Conservation (phyloP, 257 asterid species). For the Solanum appendiculatum region DNA sequence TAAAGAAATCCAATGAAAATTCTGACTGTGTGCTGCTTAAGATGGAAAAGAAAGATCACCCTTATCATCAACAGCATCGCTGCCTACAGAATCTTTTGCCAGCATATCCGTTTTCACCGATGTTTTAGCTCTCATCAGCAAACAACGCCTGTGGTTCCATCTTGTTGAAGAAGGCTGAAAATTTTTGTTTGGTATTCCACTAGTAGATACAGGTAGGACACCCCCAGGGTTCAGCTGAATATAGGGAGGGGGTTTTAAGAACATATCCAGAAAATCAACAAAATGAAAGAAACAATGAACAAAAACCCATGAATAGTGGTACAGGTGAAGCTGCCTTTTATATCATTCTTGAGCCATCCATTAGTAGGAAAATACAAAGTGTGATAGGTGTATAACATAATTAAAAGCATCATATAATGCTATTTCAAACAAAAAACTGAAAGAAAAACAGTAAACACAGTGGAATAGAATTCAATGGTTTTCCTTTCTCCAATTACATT, state of each 20-base stretch:
- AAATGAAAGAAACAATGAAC: not conserved
- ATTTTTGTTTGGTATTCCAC: conserved; percentile 12
- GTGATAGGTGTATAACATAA: not conserved
- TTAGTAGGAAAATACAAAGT: not conserved
- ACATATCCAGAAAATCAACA: not conserved
- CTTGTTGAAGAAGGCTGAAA: conserved; percentile 3
- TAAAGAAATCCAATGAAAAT: not conserved
- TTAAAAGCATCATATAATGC: not conserved
- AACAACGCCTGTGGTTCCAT: conserved; percentile 8
- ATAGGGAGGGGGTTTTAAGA: not conserved
- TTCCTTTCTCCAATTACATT: not conserved
- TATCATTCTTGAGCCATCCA: not conserved
- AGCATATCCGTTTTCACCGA: conserved; percentile 39
- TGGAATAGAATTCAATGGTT: not conserved
- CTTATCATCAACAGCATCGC: conserved; percentile 18
- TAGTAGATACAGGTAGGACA: conserved; percentile 11
- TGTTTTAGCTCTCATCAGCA: conserved; percentile 29
- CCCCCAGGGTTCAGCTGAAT: conserved; percentile 34
- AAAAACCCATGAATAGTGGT: not conserved
- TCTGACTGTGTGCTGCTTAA: not conserved
- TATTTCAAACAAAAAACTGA: not conserved
- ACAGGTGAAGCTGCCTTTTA: not conserved
- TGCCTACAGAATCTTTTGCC: conserved; percentile 34
- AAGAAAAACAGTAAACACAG: not conserved
- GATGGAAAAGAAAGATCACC: conserved; percentile 29